Base-by-base conservation (phyloP, 2,329 filamentous ascomycete genomes). In the Periconia digitata region DNA sequence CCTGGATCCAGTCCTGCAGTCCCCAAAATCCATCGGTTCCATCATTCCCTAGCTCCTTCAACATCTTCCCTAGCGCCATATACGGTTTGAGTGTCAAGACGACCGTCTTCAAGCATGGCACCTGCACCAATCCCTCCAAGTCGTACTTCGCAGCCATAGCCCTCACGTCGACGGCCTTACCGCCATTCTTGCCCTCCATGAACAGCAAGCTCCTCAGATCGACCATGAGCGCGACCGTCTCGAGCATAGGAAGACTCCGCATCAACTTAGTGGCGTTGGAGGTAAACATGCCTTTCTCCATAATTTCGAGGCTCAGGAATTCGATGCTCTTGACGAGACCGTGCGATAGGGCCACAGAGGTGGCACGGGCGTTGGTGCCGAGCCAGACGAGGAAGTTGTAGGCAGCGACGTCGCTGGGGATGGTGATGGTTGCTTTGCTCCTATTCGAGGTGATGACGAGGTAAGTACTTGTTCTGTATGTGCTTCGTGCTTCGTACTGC, bases 371-470 rank as follows among this genome's bases (percentile, higher is more conserved):
- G 27, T 13, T 15, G n/a, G 15, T 16, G 22, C 32, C 20, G n/a
- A 32, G 24, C 8, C 8, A 43, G 22, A 32, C 22, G 8, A 24
- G 18, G 22, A 43, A 17, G 24, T 43, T 43, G 22, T 43, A 43
- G 40, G 32, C 20, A 3, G 40, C 40, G 40, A 16, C 40, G 23
- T 43, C 40, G 40, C 40, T 43, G n/a, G 40, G 7, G 40, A 43
- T 17, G 17, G 24, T 43, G 24, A 43, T 17, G 2, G 18, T 21
- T 10, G 22, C 20, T 6, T 27, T n/a, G n/a, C n/a, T n/a, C n/a
- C n/a, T n/a, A n/a, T 32, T 32, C 27, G n/a, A 32, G 27, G 27
- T 13, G 27, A 15, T 13, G 27, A 4, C 27, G 12, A 10, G 27
- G 8, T 10, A 15, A 12, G 27, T 32, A n/a, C n/a, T n/a, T n/a